Conservation (phyloP, 441 rosid species). For the Erodium trifolium region DNA sequence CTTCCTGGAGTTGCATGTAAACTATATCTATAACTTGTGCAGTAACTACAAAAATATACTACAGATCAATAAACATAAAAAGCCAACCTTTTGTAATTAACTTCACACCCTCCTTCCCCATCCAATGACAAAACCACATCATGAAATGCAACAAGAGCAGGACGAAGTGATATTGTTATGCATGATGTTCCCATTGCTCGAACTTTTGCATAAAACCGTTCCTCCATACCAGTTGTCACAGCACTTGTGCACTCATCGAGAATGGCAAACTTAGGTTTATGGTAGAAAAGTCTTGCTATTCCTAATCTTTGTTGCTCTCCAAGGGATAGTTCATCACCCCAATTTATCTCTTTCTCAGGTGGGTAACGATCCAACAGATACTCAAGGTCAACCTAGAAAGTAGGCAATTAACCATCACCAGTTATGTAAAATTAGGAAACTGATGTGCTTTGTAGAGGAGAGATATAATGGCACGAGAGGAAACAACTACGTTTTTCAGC, state of each 20-base stretch:
- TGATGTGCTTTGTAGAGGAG: background rate
- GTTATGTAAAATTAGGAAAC: slow-evolving; percentile 1
- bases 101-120: slow-evolving; percentile 97
- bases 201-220: slow-evolving; percentile 91
- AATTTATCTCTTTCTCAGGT: slow-evolving; percentile 77
- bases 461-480: slow-evolving; percentile 13
- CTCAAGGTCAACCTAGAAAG: slow-evolving; percentile 82
- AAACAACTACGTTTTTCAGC: slow-evolving; percentile 67
- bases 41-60: slow-evolving; percentile 11
- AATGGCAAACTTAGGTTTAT: slow-evolving; percentile 99
- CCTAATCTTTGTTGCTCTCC: slow-evolving; percentile 99
- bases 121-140: slow-evolving; percentile 92
- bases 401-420: background rate
- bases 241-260: slow-evolving; percentile 99
- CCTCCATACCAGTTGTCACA: slow-evolving; percentile 99
- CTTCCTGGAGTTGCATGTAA: slow-evolving; percentile 44
- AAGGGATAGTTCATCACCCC: slow-evolving; percentile 97
- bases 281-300: slow-evolving; percentile 97
- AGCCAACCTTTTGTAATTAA: slow-evolving; percentile 70
- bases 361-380: slow-evolving; percentile 93
- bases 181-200: slow-evolving; percentile 99
- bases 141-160: slow-evolving; percentile 97
- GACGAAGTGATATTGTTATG: slow-evolving; percentile 98
- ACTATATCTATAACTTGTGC: slow-evolving; percentile 13
- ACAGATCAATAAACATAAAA: slow-evolving; percentile 15